Evolutionary conservation across 768 basidiomycete species (phyloP), one percentile per base, ranked within the genome.

Genomic region (Russula brevipes): DNA sequence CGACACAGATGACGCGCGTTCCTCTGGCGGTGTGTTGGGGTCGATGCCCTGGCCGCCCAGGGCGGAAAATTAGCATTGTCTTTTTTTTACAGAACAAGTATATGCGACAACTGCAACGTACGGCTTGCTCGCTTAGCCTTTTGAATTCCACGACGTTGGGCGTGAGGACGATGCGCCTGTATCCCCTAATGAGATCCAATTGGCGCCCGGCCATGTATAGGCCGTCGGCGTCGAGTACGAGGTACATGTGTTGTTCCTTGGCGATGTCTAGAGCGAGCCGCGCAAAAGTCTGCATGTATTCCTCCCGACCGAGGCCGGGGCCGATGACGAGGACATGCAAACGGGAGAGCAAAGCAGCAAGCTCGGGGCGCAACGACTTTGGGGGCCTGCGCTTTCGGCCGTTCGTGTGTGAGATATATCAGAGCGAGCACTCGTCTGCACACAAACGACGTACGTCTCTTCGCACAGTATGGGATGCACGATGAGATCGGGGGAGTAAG

Each of bases 121-220:
- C 93, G 41, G 88, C 77, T 66, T 82, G 81, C 59, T 95, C 88
- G 64, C 86, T 86, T 41, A 98, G 74, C 11, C 94, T 80, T 71
- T 86, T 84, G 74, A 98, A 98, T 72, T 98, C 97, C 64, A 90
- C 89, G 12, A 96, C 83, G 69, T 98, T 98, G 0, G 97, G 97
- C 0, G 97, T 98, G 56, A 99, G 75, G 17, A 99, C 87, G 0
- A 90, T 89, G 19, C 90, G 83, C 19, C 87, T 81, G 72, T 98
- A 97, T 1, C 95, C 96, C 67, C 82, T 80, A 61, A 99, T 84
- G 59, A 91, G 72, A 5, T 80, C 76, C 2, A 87, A 77, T 53
- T 94, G 86, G 68, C 88, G 81, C 30, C 92, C 86, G 30, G 95
- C 80, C 74, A 94, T 79, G 79, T 81, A 91, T 17, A 99, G 81